These are phyloP conservation scores for Hansenula lynferdii DNA, from an alignment of 1,139 yeast genomes.

Conservation along the genomic window DNA sequence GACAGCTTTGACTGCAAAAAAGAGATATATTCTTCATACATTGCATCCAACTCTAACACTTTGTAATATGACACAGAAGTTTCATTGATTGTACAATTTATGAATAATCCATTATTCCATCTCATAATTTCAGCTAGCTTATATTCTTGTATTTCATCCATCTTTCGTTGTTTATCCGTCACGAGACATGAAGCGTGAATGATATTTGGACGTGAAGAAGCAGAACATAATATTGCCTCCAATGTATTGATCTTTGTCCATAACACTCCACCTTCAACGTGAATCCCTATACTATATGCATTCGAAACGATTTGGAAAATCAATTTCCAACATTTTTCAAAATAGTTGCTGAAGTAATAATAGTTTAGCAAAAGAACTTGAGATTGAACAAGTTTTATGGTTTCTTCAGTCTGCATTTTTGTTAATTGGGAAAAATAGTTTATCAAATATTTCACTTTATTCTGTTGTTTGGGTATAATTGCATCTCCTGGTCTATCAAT, in stretches of 20 bases:
- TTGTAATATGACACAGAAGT: too few relatives aligned
- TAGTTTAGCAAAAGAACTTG: slow-evolving; percentile 15
- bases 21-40: slow-evolving; percentile 10
- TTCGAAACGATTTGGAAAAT: slow-evolving; percentile 16
- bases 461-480: slow-evolving; percentile 4
- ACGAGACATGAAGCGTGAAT: not conserved
- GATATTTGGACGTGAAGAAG: slow-evolving; percentile 16
- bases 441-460: slow-evolving; percentile 6
- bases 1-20: slow-evolving; percentile 3
- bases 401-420: slow-evolving; percentile 12
- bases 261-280: slow-evolving; percentile 12
- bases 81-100: too few relatives aligned
- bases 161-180: too few relatives aligned
- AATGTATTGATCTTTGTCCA: slow-evolving; percentile 17
- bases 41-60: slow-evolving; percentile 7
- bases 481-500: slow-evolving; percentile 4
- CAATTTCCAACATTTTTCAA: slow-evolving; percentile 18
- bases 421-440: slow-evolving; percentile 14
- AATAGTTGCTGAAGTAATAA: slow-evolving; percentile 12
- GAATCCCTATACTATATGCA: slow-evolving; percentile 15
- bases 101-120: slow-evolving; percentile 10
- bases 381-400: slow-evolving; percentile 10
- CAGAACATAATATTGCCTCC: slow-evolving; percentile 13
- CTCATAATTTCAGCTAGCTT: slow-evolving; percentile 13
- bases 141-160: slow-evolving; percentile 9